These are phyloP conservation scores for Platanthera guangdongensis DNA, from an alignment of 106 monocot genomes.

Conservation along the genomic window DNA sequence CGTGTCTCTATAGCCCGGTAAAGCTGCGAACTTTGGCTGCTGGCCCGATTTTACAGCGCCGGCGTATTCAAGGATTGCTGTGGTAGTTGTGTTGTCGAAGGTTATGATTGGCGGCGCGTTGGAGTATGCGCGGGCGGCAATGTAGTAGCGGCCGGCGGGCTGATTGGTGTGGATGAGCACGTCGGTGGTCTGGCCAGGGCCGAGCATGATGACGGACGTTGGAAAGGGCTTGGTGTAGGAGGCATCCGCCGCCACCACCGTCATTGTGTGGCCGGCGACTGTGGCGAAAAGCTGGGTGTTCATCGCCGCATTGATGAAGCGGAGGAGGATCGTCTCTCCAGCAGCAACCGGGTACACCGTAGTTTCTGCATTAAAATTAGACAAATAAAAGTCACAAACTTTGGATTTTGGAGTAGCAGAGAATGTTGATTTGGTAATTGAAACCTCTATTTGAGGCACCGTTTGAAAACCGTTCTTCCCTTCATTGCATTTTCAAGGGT, in stretches of 20 bases:
- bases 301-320: slow-evolving; percentile 51
- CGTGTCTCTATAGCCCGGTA: slow-evolving; percentile 45
- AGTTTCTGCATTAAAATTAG: slow-evolving; percentile 22
- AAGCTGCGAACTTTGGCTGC: neutral
- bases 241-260: slow-evolving; percentile 43
- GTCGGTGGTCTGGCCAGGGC: slow-evolving; percentile 51
- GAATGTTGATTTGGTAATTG: too few relatives aligned
- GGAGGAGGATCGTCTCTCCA: slow-evolving; percentile 49
- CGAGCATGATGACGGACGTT: slow-evolving; percentile 33
- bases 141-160: slow-evolving; percentile 52
- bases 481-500: too few relatives aligned
- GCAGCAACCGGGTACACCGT: slow-evolving; percentile 27
- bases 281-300: slow-evolving; percentile 36
- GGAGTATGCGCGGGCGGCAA: slow-evolving; percentile 55
- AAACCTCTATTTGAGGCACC: too few relatives aligned
- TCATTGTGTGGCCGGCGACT: slow-evolving; percentile 53
- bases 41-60: neutral
- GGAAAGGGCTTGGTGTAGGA: slow-evolving; percentile 49
- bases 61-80: slow-evolving; percentile 55
- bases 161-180: slow-evolving; percentile 39
- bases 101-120: slow-evolving; percentile 28
- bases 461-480: too few relatives aligned
- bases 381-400: too few relatives aligned
- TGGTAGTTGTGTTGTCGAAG: slow-evolving; percentile 68
- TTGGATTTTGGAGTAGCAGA: too few relatives aligned